phyloP scores from a whole-genome alignment of 2,329 filamentous ascomycete genomes.

The Phyllosticta ampelicida region DNA sequence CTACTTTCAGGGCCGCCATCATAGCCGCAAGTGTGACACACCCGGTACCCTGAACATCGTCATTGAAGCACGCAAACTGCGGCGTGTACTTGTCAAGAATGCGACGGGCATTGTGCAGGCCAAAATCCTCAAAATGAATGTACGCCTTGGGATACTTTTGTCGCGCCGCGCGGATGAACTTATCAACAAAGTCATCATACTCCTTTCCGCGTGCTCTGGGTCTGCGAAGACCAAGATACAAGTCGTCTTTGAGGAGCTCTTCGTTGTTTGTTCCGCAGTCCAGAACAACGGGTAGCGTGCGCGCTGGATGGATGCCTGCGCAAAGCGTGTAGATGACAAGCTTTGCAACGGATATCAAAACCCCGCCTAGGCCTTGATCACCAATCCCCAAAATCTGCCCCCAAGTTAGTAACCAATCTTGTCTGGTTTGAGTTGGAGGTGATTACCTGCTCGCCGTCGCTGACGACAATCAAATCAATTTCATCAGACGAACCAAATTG shows the following conservation, averaged over 20 bases:
- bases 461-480: slow-evolving; percentile 81
- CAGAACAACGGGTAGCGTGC: slow-evolving; percentile 69
- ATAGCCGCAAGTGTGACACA: slow-evolving; percentile 79
- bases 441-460: slow-evolving; percentile 48
- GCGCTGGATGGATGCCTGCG: slow-evolving; percentile 72
- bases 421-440: too few relatives aligned
- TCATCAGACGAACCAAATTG: slow-evolving; percentile 62
- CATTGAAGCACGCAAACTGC: slow-evolving; percentile 75
- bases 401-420: slow-evolving; percentile 18
- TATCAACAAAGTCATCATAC: slow-evolving; percentile 69
- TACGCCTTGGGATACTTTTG: slow-evolving; percentile 69
- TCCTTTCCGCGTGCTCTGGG: slow-evolving; percentile 55
- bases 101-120: slow-evolving; percentile 61
- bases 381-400: slow-evolving; percentile 74
- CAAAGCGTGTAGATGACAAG: slow-evolving; percentile 73
- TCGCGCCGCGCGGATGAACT: slow-evolving; percentile 57
- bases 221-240: slow-evolving; percentile 67
- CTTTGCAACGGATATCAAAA: slow-evolving; percentile 77
- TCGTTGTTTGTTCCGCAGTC: slow-evolving; percentile 82
- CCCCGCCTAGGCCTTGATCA: slow-evolving; percentile 76
- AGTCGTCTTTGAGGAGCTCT: slow-evolving; percentile 58
- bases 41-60: slow-evolving; percentile 82
- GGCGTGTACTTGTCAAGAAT: slow-evolving; percentile 67
- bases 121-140: slow-evolving; percentile 87
- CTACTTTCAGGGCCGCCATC: slow-evolving; percentile 63